Evolutionary conservation across 345 rosid species (phyloP), one percentile per base, ranked within the genome.

Genomic region (Populus deltoides): DNA sequence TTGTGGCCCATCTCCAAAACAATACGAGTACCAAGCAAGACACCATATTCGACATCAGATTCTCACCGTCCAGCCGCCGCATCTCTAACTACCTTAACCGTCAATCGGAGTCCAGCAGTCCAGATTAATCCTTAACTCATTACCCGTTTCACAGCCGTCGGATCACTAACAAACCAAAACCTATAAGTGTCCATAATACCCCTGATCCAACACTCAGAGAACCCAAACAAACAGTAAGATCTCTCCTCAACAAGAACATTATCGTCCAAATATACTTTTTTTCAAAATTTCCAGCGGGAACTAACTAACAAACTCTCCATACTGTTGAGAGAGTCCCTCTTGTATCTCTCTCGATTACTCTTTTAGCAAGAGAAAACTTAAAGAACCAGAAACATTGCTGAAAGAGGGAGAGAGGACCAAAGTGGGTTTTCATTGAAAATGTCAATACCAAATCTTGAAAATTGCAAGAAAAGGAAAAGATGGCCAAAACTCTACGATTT

Each of bases 391-490:
- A 55, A 35, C 20, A 20, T 29, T 25, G 24, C 13, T 29, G 12
- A 43, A 36, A 4, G 61, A 51, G 47, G 25, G 29, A 66, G 6
- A 71, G 38, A 71, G 49, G 61, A 57, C 6, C 0, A 22, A 41
- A 27, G 18, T n/a, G 18, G 79, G 18, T 29, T 45, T 70, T 70
- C 7, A 0, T 66, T 27, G 61, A 75, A 36, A 55, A 93, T 93
- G 98, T 82, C 91, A 53, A 41, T 86, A 3, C 88, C 92, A 10
- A 77, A 86, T 76, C 79, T 90, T 16, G 94, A 95, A 27, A 74
- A 87, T 2, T 90, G 92, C 82, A 82, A 79, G 82, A 92, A 90
- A 84, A 82, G 96, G 51, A 93, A 90, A 85, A 74, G 90, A 76
- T 81, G 82, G 82, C 88, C 91, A 1, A 90, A 85, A 78, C 20